A percentile compares a stretch with the other conserved stretches of the same genome.
Evolutionary conservation across 805 yeast genomes (phyloP).

Genomic region (Metschnikowia orientalis): DNA sequence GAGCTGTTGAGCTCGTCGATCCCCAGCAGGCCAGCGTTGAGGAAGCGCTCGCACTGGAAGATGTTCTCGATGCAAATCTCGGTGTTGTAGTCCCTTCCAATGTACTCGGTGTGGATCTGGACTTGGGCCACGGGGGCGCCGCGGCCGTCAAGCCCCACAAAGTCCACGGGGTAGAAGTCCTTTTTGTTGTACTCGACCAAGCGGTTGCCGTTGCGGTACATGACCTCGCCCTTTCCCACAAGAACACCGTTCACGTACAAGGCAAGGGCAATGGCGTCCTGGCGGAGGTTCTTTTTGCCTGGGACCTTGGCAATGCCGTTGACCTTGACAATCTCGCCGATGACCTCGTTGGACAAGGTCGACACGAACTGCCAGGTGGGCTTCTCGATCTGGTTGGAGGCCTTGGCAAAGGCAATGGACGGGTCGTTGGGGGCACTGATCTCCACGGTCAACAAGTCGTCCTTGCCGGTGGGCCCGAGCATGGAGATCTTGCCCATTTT

Average conservation of each 20-base stretch:
- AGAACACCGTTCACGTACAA: slow-evolving; percentile 61
- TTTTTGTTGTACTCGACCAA: slow-evolving; percentile 44
- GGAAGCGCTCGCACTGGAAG: slow-evolving; percentile 48
- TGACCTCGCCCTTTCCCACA: slow-evolving; percentile 55
- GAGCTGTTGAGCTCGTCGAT: slow-evolving; percentile 44
- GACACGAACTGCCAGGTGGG: slow-evolving; percentile 68
- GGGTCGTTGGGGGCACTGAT: slow-evolving; percentile 50
- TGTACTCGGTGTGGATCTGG: slow-evolving; percentile 58
- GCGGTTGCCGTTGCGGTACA: slow-evolving; percentile 44
- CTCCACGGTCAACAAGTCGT: slow-evolving; percentile 49
- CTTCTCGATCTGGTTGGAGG: slow-evolving; percentile 53
- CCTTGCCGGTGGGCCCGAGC: slow-evolving; percentile 26
- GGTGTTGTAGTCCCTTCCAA: slow-evolving; percentile 62
- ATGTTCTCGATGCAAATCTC: slow-evolving; percentile 53
- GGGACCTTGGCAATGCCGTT: slow-evolving; percentile 48
- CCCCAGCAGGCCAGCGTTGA: slow-evolving; percentile 38
- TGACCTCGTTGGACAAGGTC: slow-evolving; percentile 62
- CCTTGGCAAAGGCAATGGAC: slow-evolving; percentile 56
- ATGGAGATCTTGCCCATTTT: slow-evolving; percentile 48
- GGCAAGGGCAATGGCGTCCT: slow-evolving; percentile 52
- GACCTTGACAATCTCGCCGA: slow-evolving; percentile 68
- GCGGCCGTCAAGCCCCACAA: slow-evolving; percentile 31
- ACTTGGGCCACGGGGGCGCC: slow-evolving; percentile 40
- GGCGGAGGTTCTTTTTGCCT: slow-evolving; percentile 33
- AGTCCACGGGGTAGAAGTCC: slow-evolving; percentile 42